These are phyloP conservation scores for Picea abies DNA, from an alignment of 83 land plant species.

Conservation along the genomic window DNA sequence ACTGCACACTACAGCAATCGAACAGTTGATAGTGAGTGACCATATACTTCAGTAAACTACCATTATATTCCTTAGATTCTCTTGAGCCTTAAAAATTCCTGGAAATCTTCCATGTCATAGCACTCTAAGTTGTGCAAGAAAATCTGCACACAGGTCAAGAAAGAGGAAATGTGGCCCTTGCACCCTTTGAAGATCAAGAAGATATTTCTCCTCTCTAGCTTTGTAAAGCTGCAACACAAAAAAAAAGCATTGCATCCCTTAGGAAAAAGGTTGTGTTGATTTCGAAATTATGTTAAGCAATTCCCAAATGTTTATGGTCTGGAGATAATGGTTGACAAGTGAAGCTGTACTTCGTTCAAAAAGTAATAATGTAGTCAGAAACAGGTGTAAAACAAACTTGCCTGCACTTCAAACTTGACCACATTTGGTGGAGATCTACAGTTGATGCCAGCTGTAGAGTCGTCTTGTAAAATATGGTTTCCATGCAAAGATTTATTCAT, in stretches of 20 bases:
- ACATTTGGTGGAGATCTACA: constrained; percentile 16
- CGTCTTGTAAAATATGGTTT: constrained; percentile 19
- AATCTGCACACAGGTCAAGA: constrained; percentile 56
- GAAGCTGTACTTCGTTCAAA: no score
- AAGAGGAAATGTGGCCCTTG: constrained; percentile 64
- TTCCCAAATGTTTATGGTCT: not conserved
- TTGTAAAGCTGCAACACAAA: constrained; percentile 65
- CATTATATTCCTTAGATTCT: not conserved
- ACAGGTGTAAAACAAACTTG: constrained; percentile 17
- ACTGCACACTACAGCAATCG: not conserved
- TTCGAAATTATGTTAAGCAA: not conserved
- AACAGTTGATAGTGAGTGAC: not conserved
- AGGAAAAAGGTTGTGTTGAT: not conserved
- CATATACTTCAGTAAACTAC: not conserved
- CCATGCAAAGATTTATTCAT: constrained; percentile 4
- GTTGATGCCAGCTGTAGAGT: constrained; percentile 8
- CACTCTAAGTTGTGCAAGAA: constrained; percentile 57
- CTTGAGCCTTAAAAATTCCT: not conserved
- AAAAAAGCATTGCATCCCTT: not conserved
- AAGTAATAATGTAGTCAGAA: not conserved
- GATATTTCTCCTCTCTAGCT: constrained; percentile 75
- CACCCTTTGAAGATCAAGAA: constrained; percentile 79
- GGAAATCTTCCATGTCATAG: constrained; percentile 25
- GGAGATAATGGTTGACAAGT: not conserved
- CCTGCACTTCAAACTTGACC: constrained; percentile 72